Evolutionary conservation across 139 green algal genomes (phyloP).

Genomic region (Ettlia oleoabundans): DNA sequence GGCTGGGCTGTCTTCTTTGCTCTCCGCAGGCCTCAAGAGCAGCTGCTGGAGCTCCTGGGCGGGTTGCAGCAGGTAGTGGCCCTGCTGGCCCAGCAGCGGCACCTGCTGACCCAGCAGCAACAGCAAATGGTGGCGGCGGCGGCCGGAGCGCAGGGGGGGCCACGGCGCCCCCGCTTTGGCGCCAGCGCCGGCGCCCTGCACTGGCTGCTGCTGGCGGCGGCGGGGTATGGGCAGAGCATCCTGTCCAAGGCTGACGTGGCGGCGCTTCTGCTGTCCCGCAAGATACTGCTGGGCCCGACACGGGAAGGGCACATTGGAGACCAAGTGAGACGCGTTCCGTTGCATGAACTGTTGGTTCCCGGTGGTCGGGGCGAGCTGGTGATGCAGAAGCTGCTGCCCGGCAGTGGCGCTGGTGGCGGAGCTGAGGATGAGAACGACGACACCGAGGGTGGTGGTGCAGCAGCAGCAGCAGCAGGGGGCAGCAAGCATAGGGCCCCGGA

Average conservation of each 20-base stretch:
- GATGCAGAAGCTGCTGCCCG: slow-evolving; percentile 76
- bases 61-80: slow-evolving; percentile 12
- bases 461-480: neutral
- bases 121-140: neutral
- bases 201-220: slow-evolving; percentile 39
- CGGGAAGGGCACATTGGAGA: neutral
- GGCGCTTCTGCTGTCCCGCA: slow-evolving; percentile 37
- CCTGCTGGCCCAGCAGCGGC: slow-evolving; percentile 11
- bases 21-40: neutral
- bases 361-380: slow-evolving; percentile 80
- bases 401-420: slow-evolving; percentile 5
- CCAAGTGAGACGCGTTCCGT: neutral
- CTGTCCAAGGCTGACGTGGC: slow-evolving; percentile 43
- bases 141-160: too few species aligned
- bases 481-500: slow-evolving; percentile 51
- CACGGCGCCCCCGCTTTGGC: neutral
- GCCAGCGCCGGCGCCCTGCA: neutral
- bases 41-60: slow-evolving; percentile 11
- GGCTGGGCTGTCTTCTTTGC: neutral
- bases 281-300: slow-evolving; percentile 37
- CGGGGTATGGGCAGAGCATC: slow-evolving; percentile 27
- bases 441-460: slow-evolving; percentile 46
- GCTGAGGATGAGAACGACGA: slow-evolving; percentile 56
- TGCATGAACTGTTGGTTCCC: slow-evolving; percentile 33
- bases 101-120: slow-evolving; percentile 23